Percentiles rank a stretch among this genome's conserved stretches.
These are phyloP conservation scores for Adansonia madagascariensis DNA, from an alignment of 441 rosid species.

Conservation along the genomic window DNA sequence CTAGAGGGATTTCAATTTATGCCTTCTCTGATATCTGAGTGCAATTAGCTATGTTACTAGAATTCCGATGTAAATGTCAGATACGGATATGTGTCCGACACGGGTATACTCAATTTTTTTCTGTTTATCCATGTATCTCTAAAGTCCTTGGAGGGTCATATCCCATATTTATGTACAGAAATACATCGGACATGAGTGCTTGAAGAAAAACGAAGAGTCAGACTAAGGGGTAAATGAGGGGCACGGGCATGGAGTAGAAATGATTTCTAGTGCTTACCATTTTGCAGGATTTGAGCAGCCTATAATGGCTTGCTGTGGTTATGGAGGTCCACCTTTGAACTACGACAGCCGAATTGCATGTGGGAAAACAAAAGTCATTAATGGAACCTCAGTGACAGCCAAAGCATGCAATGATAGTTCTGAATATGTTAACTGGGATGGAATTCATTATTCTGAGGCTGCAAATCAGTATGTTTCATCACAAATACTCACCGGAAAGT, in stretches of 20 bases:
- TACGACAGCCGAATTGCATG: slow-evolving; percentile 68
- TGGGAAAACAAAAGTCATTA: slow-evolving; percentile 77
- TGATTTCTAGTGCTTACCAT: not conserved
- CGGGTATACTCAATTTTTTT: too few relatives aligned
- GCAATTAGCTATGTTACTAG: not conserved
- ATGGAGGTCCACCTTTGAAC: slow-evolving; percentile 81
- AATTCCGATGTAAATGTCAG: too few relatives aligned
- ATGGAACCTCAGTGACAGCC: slow-evolving; percentile 62
- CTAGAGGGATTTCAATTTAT: not conserved
- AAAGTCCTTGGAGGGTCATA: too few relatives aligned
- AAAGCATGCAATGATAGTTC: slow-evolving; percentile 78
- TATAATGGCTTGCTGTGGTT: slow-evolving; percentile 85
- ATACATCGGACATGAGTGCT: too few relatives aligned
- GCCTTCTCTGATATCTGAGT: not conserved
- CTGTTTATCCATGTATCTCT: too few relatives aligned
- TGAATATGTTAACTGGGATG: slow-evolving; percentile 91
- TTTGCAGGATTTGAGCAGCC: slow-evolving; percentile 88
- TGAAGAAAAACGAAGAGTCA: too few relatives aligned
- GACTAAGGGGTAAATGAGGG: not conserved
- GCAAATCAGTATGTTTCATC: slow-evolving; percentile 75
- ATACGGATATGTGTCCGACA: too few relatives aligned
- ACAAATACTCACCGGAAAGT: slow-evolving; percentile 78
- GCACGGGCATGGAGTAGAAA: not conserved
- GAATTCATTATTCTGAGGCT: slow-evolving; percentile 92
- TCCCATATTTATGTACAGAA: too few relatives aligned